Conservation (phyloP, 768 basidiomycete species). For the Kwoniella bestiolae region DNA sequence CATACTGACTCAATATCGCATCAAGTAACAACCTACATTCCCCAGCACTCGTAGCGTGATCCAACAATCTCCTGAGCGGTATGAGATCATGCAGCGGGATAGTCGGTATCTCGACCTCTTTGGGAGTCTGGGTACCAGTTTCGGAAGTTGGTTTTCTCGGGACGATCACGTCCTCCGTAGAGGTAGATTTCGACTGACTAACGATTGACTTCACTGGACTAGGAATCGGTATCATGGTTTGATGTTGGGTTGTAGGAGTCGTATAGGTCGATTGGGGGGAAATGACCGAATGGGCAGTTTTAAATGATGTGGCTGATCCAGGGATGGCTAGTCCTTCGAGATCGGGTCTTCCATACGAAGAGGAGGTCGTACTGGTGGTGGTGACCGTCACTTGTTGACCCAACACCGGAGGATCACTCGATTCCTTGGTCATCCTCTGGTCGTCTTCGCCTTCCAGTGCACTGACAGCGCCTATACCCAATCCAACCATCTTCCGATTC, state of each 20-base stretch:
- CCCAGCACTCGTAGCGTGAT: slow-evolving; percentile 71
- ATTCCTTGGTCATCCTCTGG: not conserved
- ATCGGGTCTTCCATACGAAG: not conserved
- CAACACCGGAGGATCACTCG: not conserved
- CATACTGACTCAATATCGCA: slow-evolving; percentile 73
- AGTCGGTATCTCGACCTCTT: not conserved
- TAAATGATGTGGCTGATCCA: slow-evolving; percentile 10
- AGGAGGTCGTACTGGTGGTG: not conserved
- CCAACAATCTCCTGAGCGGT: slow-evolving; percentile 71
- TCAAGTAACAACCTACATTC: slow-evolving; percentile 86
- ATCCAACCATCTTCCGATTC: slow-evolving; percentile 5
- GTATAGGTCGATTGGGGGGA: not conserved
- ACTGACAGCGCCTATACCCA: not conserved
- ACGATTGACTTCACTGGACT: not conserved
- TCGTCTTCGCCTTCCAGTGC: not conserved
- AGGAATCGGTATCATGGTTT: not conserved
- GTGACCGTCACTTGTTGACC: not conserved
- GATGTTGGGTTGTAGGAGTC: not conserved
- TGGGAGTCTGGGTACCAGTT: slow-evolving; percentile 6
- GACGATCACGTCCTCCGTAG: slow-evolving; percentile 3
- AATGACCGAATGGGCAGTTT: slow-evolving; percentile 9
- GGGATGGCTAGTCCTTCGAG: slow-evolving; percentile 5
- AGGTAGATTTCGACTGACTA: not conserved
- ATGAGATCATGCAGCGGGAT: slow-evolving; percentile 60
- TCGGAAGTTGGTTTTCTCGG: not conserved